Percentiles rank a stretch among this genome's conserved stretches.
phyloP scores from a whole-genome alignment of 345 rosid species.

The Ricinus communis region DNA sequence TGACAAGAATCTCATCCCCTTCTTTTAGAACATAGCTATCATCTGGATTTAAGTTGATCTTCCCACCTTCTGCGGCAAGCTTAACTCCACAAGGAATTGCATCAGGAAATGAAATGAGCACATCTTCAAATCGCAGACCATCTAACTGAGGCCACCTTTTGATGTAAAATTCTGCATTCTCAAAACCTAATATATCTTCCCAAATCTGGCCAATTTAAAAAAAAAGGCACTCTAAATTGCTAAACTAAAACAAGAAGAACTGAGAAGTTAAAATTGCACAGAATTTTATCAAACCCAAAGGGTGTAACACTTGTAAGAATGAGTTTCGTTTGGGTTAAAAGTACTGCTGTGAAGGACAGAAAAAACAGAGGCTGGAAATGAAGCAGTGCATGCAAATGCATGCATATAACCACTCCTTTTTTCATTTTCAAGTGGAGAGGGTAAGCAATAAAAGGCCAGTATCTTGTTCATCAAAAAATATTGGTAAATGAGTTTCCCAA shows the following conservation, averaged over 20 bases:
- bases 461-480: not conserved
- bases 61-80: constrained; percentile 74
- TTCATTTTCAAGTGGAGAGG: not conserved
- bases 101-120: constrained; percentile 78
- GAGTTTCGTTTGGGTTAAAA: not conserved
- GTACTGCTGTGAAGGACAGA: not conserved
- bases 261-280: not conserved
- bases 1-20: constrained; percentile 92
- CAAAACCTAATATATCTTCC: constrained; percentile 95
- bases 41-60: constrained; percentile 76
- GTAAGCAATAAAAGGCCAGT: not conserved
- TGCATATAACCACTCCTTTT: not conserved
- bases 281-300: constrained; percentile 1
- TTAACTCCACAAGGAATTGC: constrained; percentile 89
- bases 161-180: constrained; percentile 84
- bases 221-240: not conserved
- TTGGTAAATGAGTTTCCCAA: not conserved
- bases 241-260: not conserved
- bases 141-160: constrained; percentile 86
- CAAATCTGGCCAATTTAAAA: constrained; percentile 57
- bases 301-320: not conserved
- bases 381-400: not conserved
- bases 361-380: constrained; percentile 1
- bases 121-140: constrained; percentile 67
- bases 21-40: constrained; percentile 61